A percentile compares a stretch with the other conserved stretches of the same genome.
Conservation (phyloP, 306 rosid genomes). For the Carpinus viminea region DNA sequence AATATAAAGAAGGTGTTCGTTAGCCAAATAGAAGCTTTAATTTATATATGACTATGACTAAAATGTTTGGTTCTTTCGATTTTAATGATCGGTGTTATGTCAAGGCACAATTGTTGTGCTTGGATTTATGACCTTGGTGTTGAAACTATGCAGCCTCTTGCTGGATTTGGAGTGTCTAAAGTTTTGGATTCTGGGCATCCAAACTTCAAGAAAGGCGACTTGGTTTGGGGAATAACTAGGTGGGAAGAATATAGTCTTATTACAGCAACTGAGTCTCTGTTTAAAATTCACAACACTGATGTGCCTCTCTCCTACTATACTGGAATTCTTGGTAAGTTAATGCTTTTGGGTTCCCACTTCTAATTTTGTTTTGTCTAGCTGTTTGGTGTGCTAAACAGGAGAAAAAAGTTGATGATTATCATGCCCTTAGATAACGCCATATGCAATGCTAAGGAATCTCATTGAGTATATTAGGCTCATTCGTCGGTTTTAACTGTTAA, state of each 20-base stretch:
- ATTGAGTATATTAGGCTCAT: not conserved
- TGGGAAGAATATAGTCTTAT: slow-evolving; percentile 50
- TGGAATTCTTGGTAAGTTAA: slow-evolving; percentile 45
- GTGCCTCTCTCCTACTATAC: slow-evolving; percentile 52
- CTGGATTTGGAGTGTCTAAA: slow-evolving; percentile 43
- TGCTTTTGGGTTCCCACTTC: slow-evolving; percentile 1
- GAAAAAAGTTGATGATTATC: not conserved
- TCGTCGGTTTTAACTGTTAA: not conserved
- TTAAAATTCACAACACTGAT: slow-evolving; percentile 41
- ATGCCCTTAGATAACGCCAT: not conserved
- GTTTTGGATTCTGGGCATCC: slow-evolving; percentile 47
- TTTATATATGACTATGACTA: not conserved
- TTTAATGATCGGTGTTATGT: not conserved
- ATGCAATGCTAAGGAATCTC: not conserved
- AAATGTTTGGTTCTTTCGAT: not conserved
- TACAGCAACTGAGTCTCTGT: slow-evolving; percentile 15
- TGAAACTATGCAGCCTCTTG: slow-evolving; percentile 34
- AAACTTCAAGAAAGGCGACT: slow-evolving; percentile 40
- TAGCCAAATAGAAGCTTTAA: not conserved
- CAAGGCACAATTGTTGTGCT: not conserved
- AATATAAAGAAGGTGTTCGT: not conserved
- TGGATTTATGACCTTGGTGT: not conserved
- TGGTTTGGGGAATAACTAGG: slow-evolving; percentile 42
- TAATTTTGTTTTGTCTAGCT: not conserved
- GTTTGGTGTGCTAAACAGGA: not conserved